phyloP scores from a whole-genome alignment of 2,329 filamentous ascomycete species.

The Monosporascus sp. region DNA sequence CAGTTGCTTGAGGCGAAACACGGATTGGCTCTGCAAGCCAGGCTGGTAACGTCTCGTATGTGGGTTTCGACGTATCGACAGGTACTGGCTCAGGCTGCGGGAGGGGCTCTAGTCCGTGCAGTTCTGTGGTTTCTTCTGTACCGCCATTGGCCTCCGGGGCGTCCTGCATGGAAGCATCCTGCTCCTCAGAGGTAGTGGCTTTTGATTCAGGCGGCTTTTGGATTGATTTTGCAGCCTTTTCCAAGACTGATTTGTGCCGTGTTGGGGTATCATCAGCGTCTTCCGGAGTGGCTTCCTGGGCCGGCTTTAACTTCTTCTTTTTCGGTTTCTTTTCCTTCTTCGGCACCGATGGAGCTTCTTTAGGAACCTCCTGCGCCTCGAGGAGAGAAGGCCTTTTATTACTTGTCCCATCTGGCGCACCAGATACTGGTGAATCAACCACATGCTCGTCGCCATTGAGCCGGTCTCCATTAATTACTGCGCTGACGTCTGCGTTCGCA shows the following conservation, averaged over 20 bases:
- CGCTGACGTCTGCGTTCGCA: not conserved
- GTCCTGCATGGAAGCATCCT: conserved; percentile 26
- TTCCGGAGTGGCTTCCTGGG: conserved; percentile 2
- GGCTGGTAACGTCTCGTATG: conserved; percentile 71
- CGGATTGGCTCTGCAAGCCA: conserved; percentile 78
- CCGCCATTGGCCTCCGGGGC: conserved; percentile 14
- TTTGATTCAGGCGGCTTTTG: conserved; percentile 39
- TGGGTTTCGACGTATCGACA: conserved; percentile 52
- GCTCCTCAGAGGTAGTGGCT: conserved; percentile 17
- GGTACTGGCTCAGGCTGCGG: conserved; percentile 67
- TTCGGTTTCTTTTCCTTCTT: conserved; percentile 20
- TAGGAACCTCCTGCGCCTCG: conserved; percentile 1
- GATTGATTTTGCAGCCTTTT: conserved; percentile 51
- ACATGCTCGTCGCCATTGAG: not conserved
- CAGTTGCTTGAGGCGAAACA: conserved; percentile 54
- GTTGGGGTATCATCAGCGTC: conserved; percentile 14
- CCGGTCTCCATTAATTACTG: not conserved
- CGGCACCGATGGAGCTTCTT: conserved; percentile 4
- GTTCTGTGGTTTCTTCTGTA: conserved; percentile 24
- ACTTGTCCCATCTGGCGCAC: not conserved
- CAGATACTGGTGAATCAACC: conserved; percentile 11
- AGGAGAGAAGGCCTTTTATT: not conserved
- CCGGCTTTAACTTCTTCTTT: conserved; percentile 15
- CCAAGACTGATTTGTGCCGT: conserved; percentile 46
- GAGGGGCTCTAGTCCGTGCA: conserved; percentile 72